Conservation (phyloP, 148 eudicot species). For the Rhododendron molle region DNA sequence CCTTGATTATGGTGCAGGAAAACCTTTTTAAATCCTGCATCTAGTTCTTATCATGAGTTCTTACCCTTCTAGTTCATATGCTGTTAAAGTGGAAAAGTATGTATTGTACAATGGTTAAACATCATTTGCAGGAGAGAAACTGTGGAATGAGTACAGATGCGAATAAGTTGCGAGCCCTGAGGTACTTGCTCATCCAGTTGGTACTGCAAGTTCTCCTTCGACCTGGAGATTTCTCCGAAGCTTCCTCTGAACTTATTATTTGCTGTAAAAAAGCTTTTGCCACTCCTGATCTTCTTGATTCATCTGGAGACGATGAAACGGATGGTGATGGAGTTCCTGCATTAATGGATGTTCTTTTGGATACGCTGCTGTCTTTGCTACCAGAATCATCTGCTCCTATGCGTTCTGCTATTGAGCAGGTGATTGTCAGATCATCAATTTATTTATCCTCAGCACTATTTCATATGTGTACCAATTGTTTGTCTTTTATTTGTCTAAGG, state of each 20-base stretch:
- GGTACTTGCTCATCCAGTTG: conserved; percentile 90
- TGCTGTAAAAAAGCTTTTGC: conserved; percentile 81
- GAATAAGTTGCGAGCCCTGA: conserved; percentile 78
- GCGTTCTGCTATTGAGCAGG: conserved; percentile 93
- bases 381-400: conserved; percentile 90
- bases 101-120: not conserved
- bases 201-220: conserved; percentile 75
- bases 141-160: conserved; percentile 58
- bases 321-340: conserved; percentile 65
- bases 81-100: not conserved
- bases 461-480: not conserved
- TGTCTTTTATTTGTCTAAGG: not conserved
- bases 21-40: not conserved
- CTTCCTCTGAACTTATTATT: conserved; percentile 75
- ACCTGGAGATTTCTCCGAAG: conserved; percentile 80
- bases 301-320: conserved; percentile 71
- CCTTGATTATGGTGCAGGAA: not conserved
- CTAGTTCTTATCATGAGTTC: not conserved
- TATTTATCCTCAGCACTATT: not conserved
- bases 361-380: conserved; percentile 86
- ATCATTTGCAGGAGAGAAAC: conserved; percentile 59
- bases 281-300: conserved; percentile 51
- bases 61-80: not conserved
- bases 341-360: conserved; percentile 84
- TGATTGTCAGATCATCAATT: conserved; percentile 14